These are phyloP conservation scores for Raphidocelis subcapitata DNA, from an alignment of 139 green algal genomes.

Conservation along the genomic window DNA sequence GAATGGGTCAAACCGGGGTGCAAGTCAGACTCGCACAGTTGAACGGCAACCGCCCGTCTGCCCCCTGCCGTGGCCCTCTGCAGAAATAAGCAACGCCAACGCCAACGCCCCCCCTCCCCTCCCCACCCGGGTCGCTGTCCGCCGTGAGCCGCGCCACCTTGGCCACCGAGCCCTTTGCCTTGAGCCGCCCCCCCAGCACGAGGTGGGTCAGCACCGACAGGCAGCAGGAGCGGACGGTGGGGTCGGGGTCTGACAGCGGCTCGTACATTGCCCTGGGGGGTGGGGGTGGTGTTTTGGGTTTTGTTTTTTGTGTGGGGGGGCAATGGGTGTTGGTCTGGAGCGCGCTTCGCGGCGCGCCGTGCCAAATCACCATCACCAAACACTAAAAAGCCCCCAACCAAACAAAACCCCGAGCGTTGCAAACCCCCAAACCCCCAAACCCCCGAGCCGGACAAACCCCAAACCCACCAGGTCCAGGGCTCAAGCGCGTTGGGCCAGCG, in stretches of 20 bases:
- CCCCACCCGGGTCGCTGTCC: slow-evolving; percentile 24
- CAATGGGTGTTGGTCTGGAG: neutral
- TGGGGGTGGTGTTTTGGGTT: neutral
- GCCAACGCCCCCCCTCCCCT: neutral
- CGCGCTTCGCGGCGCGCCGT: neutral
- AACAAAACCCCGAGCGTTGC: too few species aligned
- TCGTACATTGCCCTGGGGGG: neutral
- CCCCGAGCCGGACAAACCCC: too few species aligned
- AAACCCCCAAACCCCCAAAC: too few species aligned
- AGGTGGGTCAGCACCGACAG: slow-evolving; percentile 93
- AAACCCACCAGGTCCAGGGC: slow-evolving; percentile 90
- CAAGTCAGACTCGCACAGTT: too few species aligned
- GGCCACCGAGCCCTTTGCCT: slow-evolving; percentile 91
- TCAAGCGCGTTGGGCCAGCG: slow-evolving; percentile 93
- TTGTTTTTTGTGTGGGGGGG: neutral
- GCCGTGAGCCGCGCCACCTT: slow-evolving; percentile 78
- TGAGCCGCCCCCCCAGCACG: slow-evolving; percentile 97
- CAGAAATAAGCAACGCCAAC: neutral
- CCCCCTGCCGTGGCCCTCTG: too few species aligned
- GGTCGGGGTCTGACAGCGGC: slow-evolving; percentile 6
- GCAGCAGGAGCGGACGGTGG: slow-evolving; percentile 50
- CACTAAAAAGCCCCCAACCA: too few species aligned
- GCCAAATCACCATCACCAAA: too few species aligned
- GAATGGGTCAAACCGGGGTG: too few species aligned
- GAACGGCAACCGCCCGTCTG: too few species aligned